Conservation (phyloP, 805 yeast species). For the Wickerhamiella brachini region DNA sequence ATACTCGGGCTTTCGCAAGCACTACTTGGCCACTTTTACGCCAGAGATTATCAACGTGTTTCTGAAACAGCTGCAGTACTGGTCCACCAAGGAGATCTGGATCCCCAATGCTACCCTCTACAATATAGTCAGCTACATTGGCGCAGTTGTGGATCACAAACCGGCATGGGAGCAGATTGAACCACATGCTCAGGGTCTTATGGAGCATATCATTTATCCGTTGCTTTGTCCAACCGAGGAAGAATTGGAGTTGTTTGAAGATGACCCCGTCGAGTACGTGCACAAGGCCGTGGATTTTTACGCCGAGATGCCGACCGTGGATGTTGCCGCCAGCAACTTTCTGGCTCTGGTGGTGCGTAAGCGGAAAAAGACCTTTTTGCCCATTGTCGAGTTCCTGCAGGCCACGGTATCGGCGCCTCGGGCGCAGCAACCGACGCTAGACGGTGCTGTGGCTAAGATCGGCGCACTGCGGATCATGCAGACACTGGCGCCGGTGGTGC, state of each 20-base stretch:
- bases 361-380: slow-evolving; percentile 28
- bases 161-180: slow-evolving; percentile 50
- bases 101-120: slow-evolving; percentile 50
- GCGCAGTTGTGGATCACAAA: slow-evolving; percentile 43
- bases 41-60: slow-evolving; percentile 60
- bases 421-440: slow-evolving; percentile 16
- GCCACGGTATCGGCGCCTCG: slow-evolving; percentile 10
- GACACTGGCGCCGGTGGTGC: slow-evolving; percentile 43
- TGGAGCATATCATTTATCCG: slow-evolving; percentile 65
- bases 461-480: slow-evolving; percentile 61
- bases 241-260: slow-evolving; percentile 61
- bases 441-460: slow-evolving; percentile 32
- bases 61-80: slow-evolving; percentile 52
- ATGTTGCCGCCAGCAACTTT: slow-evolving; percentile 64
- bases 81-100: slow-evolving; percentile 62
- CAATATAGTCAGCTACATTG: slow-evolving; percentile 50
- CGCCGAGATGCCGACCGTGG: slow-evolving; percentile 55
- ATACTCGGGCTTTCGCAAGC: slow-evolving; percentile 45
- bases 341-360: slow-evolving; percentile 59
- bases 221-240: slow-evolving; percentile 55
- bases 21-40: slow-evolving; percentile 44
- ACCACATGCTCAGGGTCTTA: slow-evolving; percentile 48
- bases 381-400: slow-evolving; percentile 13
- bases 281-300: slow-evolving; percentile 50
- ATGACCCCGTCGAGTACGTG: slow-evolving; percentile 80